Conservation (phyloP, 495 filamentous ascomycete species). For the Xylaria palmicola region DNA sequence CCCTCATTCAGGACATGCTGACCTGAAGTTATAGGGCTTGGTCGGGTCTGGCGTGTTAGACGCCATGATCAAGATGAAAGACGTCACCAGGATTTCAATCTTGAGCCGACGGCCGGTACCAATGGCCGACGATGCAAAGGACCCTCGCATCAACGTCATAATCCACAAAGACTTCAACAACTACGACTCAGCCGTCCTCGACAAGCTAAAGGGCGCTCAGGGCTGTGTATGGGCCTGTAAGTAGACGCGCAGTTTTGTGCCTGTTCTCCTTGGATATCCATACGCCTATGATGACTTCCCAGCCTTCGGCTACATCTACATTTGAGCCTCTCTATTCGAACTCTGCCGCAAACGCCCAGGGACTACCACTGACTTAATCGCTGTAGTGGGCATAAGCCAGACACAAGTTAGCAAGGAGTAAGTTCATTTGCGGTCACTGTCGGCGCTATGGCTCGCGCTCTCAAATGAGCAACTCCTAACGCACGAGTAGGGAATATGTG, state of each 20-base stretch:
- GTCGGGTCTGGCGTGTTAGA: constrained; percentile 65
- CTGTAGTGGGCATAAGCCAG: constrained; percentile 54
- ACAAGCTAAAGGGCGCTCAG: constrained; percentile 59
- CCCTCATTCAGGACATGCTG: background rate
- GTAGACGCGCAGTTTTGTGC: background rate
- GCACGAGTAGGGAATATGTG: constrained; percentile 56
- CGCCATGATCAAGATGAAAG: constrained; percentile 57
- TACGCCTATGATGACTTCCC: background rate
- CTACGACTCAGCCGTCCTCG: constrained; percentile 55
- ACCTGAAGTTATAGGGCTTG: constrained; percentile 43
- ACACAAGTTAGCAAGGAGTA: constrained; percentile 60
- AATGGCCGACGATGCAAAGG: constrained; percentile 59
- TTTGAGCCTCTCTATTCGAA: no score
- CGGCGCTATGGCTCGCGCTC: background rate
- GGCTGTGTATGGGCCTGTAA: constrained; percentile 67
- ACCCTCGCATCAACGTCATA: constrained; percentile 60
- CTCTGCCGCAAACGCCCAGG: no score
- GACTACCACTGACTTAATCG: background rate
- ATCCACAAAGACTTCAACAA: constrained; percentile 62
- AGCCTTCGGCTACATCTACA: background rate
- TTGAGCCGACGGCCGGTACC: constrained; percentile 63
- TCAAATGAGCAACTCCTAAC: background rate
- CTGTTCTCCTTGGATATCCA: background rate
- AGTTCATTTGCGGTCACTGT: constrained; percentile 19
- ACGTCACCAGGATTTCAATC: constrained; percentile 62